Evolutionary conservation across 2,329 filamentous ascomycete genomes (phyloP).

Genomic region (Nothophoma quercina): DNA sequence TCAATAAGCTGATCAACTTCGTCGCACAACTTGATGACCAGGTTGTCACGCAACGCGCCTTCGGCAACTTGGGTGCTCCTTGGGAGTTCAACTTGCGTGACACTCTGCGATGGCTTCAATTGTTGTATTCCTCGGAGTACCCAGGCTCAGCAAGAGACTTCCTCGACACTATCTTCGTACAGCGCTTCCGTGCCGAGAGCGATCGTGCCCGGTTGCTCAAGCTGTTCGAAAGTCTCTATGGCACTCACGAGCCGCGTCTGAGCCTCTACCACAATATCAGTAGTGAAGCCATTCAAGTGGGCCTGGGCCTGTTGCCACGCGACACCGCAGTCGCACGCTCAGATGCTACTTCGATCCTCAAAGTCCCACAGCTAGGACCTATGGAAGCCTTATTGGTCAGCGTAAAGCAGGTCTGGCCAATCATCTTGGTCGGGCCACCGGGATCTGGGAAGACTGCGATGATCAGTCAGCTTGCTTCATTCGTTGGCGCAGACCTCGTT

Average conservation of each 20-base stretch:
- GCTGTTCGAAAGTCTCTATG: slow-evolving; percentile 73
- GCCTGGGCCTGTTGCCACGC: slow-evolving; percentile 74
- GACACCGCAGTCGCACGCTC: slow-evolving; percentile 53
- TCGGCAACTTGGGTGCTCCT: slow-evolving; percentile 71
- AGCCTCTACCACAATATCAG: slow-evolving; percentile 75
- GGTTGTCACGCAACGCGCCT: slow-evolving; percentile 64
- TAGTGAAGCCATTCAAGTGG: slow-evolving; percentile 74
- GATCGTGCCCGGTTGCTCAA: slow-evolving; percentile 72
- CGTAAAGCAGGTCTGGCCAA: slow-evolving; percentile 84
- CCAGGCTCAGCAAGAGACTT: slow-evolving; percentile 73
- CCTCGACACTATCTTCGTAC: slow-evolving; percentile 81
- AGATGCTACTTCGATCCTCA: slow-evolving; percentile 27
- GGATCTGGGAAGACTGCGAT: slow-evolving; percentile 87
- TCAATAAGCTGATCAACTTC: slow-evolving; percentile 76
- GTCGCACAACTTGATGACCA: slow-evolving; percentile 80
- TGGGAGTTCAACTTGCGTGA: slow-evolving; percentile 98
- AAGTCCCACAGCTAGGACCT: slow-evolving; percentile 67
- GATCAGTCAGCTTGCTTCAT: slow-evolving; percentile 79
- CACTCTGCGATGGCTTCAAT: slow-evolving; percentile 83
- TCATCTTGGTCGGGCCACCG: slow-evolving; percentile 84
- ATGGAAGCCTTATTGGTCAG: slow-evolving; percentile 89
- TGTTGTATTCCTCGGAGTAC: slow-evolving; percentile 68
- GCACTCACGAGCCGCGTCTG: slow-evolving; percentile 44
- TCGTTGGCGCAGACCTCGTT: slow-evolving; percentile 76
- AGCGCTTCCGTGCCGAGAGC: slow-evolving; percentile 78